Conservation (phyloP, 2,329 filamentous ascomycete genomes). For the Tympanopsis confertula region DNA sequence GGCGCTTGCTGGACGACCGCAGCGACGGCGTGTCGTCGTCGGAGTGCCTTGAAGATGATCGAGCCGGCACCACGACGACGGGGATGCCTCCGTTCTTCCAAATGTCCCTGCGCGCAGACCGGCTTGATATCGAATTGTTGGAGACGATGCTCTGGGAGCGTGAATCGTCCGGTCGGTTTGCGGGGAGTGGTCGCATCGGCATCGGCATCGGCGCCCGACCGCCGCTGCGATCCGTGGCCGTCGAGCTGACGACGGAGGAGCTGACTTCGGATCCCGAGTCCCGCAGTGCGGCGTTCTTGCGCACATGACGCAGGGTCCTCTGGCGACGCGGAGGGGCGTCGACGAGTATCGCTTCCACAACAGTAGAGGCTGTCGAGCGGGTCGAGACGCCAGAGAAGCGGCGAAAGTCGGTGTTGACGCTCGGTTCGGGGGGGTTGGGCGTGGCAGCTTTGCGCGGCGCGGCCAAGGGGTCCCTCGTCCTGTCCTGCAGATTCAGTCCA, state of each 20-base stretch:
- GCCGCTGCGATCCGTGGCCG: not conserved
- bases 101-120: constrained; percentile 43
- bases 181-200: constrained; percentile 14
- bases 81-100: constrained; percentile 49
- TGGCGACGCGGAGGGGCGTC: constrained; percentile 33
- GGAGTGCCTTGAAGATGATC: constrained; percentile 39
- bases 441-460: too few species aligned
- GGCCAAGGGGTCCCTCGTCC: constrained; percentile 5
- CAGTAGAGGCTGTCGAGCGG: constrained; percentile 40
- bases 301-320: constrained; percentile 49
- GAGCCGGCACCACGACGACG: constrained; percentile 49
- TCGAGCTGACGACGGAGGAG: not conserved
- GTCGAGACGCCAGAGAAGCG: constrained; percentile 42
- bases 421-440: not conserved
- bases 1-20: constrained; percentile 48
- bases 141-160: constrained; percentile 37
- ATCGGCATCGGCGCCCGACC: constrained; percentile 3
- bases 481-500: constrained; percentile 31
- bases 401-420: constrained; percentile 27
- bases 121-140: constrained; percentile 37
- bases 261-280: constrained; percentile 30
- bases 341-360: constrained; percentile 46
- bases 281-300: constrained; percentile 38
- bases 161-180: constrained; percentile 12
- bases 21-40: constrained; percentile 38